Conservation (phyloP, 2,329 filamentous ascomycete species). For the Didymella arachidicola region DNA sequence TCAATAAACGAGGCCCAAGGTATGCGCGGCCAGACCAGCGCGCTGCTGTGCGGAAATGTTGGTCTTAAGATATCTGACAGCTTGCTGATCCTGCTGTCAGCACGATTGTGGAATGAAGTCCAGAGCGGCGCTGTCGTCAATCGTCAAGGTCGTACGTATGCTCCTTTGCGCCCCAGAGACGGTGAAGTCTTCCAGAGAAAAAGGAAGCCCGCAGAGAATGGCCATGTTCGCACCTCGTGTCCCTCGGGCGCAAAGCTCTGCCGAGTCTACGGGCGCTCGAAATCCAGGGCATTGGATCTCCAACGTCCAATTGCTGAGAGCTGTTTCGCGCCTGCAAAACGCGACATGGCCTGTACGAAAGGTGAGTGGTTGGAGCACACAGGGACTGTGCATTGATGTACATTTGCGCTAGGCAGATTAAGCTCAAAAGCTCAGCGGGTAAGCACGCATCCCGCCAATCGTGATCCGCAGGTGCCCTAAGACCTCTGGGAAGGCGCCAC, state of each 20-base stretch:
- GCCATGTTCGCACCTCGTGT: constrained; percentile 32
- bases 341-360: constrained; percentile 31
- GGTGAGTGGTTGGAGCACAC: constrained; percentile 37
- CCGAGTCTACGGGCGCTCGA: constrained; percentile 30
- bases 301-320: constrained; percentile 36
- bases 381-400: constrained; percentile 32
- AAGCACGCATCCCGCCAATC: constrained; percentile 28
- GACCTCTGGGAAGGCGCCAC: constrained; percentile 29
- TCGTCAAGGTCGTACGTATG: constrained; percentile 28
- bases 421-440: constrained; percentile 31
- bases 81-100: constrained; percentile 38
- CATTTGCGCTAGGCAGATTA: constrained; percentile 30
- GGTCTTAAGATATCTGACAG: constrained; percentile 39
- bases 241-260: constrained; percentile 27
- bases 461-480: constrained; percentile 25
- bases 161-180: constrained; percentile 26
- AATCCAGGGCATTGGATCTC: constrained; percentile 26
- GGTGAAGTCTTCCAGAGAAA: constrained; percentile 23
- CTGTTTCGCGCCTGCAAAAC: constrained; percentile 45
- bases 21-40: constrained; percentile 42
- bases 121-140: constrained; percentile 25
- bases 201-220: constrained; percentile 20
- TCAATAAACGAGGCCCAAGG: constrained; percentile 44
- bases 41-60: constrained; percentile 37
- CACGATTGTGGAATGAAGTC: constrained; percentile 17